Evolutionary conservation across 2,329 filamentous ascomycete species (phyloP), one percentile per base, ranked within the genome.

Genomic region (Chaetomiaceae sp.): DNA sequence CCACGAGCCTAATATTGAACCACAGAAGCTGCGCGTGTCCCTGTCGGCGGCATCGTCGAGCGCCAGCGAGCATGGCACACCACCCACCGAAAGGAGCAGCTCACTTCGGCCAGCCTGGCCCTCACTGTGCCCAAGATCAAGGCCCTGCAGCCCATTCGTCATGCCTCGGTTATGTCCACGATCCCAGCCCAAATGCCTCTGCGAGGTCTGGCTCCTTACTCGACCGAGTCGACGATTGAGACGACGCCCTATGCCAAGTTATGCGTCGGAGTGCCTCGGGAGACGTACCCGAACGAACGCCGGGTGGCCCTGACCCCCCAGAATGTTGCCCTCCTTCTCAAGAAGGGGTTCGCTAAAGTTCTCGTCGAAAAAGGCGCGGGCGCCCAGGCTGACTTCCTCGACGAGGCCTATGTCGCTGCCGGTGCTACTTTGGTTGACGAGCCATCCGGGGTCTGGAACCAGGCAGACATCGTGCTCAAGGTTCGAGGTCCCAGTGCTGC

Each of bases 241-340:
- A 76, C 77, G 21, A 78, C 70, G 2, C 87, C 89, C 0, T 95
- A 90, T 68, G 73, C 79, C 18, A 75, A 84, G 40, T 78, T 95
- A 51, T 87, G 83, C 4, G 82, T 96, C 43, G 90, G 90, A 53
- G 81, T 94, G 4, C 89, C 89, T 13, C 82, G 80, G 53, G 90
- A 96, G 69, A 86, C 81, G n/a, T 90, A 80, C 63, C 80, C 84
- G 1, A 82, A 85, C 53, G 90, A 96, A 72, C 84, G 86, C 37
- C 87, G 90, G 46, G 90, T 95, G 13, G 89, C 90, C 27, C 78
- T 95, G 51, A 92, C 89, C 0, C 90, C 90, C 1, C 82, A 88
- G 58, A 95, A 95, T 72, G 88, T 90, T 14, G 80, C 85, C 2
- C 73, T 95, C 1, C 73, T 96, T 1, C 80, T 91, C 58, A 95